phyloP scores from a whole-genome alignment of 2,329 filamentous ascomycete species.

The Ophiostoma angusticollis region DNA sequence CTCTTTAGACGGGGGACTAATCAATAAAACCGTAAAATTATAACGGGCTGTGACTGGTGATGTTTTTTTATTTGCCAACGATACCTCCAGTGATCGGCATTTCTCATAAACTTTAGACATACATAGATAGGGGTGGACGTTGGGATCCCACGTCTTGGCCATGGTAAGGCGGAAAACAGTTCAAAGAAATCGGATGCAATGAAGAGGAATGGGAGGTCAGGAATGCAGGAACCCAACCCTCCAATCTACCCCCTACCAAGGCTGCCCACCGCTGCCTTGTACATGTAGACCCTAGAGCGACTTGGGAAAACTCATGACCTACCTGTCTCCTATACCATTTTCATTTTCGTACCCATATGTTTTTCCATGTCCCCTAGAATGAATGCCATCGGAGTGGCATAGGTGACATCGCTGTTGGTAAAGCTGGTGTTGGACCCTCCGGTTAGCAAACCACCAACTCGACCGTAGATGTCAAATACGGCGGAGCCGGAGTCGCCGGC shows the following conservation, averaged over 20 bases:
- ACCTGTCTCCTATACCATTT: too few relatives aligned
- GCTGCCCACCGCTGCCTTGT: too few relatives aligned
- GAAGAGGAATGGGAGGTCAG: too few relatives aligned
- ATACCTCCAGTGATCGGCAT: neutral
- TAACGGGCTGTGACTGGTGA: neutral
- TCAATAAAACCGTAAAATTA: slow-evolving; percentile 30
- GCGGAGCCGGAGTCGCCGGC: slow-evolving; percentile 1
- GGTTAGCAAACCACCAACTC: neutral
- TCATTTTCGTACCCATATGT: too few relatives aligned
- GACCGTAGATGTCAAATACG: neutral
- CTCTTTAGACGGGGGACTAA: slow-evolving; percentile 25
- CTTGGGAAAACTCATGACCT: too few relatives aligned
- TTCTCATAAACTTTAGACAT: neutral
- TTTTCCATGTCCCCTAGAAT: neutral
- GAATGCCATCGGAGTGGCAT: slow-evolving; percentile 1
- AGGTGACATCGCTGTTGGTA: neutral
- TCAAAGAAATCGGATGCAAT: too few relatives aligned
- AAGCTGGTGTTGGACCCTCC: neutral
- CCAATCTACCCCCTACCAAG: too few relatives aligned
- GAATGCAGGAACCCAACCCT: too few relatives aligned
- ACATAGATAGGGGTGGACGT: neutral
- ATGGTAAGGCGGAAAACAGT: too few relatives aligned
- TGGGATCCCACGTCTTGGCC: slow-evolving; percentile 8
- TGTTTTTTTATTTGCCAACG: neutral
- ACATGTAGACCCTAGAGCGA: too few relatives aligned